These are phyloP conservation scores for Trypanosoma brucei DNA, from an alignment of 208 protist species.

Conservation along the genomic window DNA sequence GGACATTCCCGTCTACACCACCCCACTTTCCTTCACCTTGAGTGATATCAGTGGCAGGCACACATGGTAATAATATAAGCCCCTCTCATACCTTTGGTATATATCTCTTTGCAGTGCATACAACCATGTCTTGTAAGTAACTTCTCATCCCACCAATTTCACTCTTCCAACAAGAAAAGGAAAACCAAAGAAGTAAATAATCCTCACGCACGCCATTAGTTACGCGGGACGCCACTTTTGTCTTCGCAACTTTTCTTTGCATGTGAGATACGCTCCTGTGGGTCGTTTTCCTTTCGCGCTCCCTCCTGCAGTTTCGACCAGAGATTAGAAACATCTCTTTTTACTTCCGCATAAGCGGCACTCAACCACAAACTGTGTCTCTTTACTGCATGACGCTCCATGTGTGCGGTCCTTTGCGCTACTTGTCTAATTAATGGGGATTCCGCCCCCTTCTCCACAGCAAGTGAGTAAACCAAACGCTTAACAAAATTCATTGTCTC, in stretches of 20 bases:
- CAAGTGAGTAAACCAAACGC: slow-evolving; percentile 6
- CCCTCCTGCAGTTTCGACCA: slow-evolving; percentile 2
- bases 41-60: too few relatives aligned
- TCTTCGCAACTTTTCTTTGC: slow-evolving; percentile 1
- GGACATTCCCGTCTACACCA: too few relatives aligned
- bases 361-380: slow-evolving; percentile 49
- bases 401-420: slow-evolving; percentile 42
- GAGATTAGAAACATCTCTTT: slow-evolving; percentile 34
- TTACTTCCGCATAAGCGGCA: slow-evolving; percentile 47
- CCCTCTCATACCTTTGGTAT: too few relatives aligned
- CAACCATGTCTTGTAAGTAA: too few relatives aligned
- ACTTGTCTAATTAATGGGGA: slow-evolving; percentile 34
- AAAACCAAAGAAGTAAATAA: too few relatives aligned
- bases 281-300: not conserved
- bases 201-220: too few relatives aligned
- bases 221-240: not conserved
- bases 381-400: slow-evolving; percentile 33
- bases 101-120: too few relatives aligned
- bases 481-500: slow-evolving; percentile 10
- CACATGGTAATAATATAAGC: too few relatives aligned
- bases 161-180: too few relatives aligned
- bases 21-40: too few relatives aligned
- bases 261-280: not conserved
- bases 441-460: slow-evolving; percentile 30
- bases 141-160: too few relatives aligned